Conservation (phyloP, 192 early-diverging fungal species). For the Backusella psychrophila region DNA sequence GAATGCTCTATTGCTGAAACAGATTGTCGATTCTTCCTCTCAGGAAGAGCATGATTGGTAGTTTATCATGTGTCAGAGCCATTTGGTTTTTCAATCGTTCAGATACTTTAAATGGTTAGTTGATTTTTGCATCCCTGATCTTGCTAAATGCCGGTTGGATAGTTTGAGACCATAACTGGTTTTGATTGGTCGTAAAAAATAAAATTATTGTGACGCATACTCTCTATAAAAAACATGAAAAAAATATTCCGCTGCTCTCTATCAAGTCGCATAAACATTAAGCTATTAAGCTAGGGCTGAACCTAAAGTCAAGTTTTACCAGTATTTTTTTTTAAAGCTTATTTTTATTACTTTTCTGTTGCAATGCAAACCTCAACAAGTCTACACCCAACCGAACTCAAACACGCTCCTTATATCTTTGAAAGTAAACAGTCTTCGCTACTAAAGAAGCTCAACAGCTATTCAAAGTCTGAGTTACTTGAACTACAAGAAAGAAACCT, state of each 20-base stretch:
- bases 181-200: neutral
- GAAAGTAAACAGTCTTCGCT: neutral
- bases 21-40: neutral
- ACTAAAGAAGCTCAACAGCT: neutral
- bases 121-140: neutral
- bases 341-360: neutral
- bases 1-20: neutral
- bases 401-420: neutral
- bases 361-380: constrained; percentile 1
- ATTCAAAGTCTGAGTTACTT: constrained; percentile 3
- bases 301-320: neutral
- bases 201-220: neutral
- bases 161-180: neutral
- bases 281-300: neutral
- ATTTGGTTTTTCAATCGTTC: neutral
- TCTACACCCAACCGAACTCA: neutral
- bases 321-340: neutral
- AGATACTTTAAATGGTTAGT: neutral
- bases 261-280: constrained; percentile 4
- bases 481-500: constrained; percentile 9
- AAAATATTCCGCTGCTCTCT: neutral
- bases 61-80: neutral
- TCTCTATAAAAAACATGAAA: neutral
- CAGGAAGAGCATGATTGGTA: neutral
- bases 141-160: neutral